phyloP scores from a whole-genome alignment of 176 grass and related monocot genomes.

The Oryza punctata region DNA sequence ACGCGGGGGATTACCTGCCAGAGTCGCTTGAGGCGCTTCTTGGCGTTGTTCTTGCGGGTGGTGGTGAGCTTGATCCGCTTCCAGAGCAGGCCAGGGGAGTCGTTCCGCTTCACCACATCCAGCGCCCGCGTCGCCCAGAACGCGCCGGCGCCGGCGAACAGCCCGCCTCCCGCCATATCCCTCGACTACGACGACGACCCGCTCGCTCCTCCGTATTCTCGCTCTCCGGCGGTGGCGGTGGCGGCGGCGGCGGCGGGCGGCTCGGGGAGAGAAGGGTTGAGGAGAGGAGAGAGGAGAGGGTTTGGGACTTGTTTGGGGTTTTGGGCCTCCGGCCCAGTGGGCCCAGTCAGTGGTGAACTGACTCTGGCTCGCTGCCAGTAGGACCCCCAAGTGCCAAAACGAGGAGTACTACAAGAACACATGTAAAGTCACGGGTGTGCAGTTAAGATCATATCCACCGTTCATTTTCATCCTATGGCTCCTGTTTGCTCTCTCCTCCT shows the following conservation, averaged over 20 bases:
- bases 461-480: too few species aligned
- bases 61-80: conserved; percentile 93
- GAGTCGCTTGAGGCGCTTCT: conserved; percentile 81
- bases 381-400: neutral
- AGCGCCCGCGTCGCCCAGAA: conserved; percentile 83
- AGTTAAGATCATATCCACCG: too few species aligned
- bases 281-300: neutral
- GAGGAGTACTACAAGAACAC: too few species aligned
- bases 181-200: neutral
- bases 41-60: conserved; percentile 92
- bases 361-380: neutral
- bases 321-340: neutral
- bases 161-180: conserved; percentile 48
- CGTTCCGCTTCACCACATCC: conserved; percentile 80
- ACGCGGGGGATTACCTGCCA: conserved; percentile 61
- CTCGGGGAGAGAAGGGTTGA: neutral
- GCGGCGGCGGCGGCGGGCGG: neutral
- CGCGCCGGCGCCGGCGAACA: conserved; percentile 59
- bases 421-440: too few species aligned
- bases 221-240: neutral
- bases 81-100: conserved; percentile 70
- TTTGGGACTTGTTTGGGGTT: neutral
- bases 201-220: neutral
- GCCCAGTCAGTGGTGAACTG: neutral
- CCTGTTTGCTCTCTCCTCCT: too few species aligned